A percentile compares a stretch with the other conserved stretches of the same genome.
Conservation (phyloP, 1,139 yeast genomes). For the Saccharomyces hybrid region DNA sequence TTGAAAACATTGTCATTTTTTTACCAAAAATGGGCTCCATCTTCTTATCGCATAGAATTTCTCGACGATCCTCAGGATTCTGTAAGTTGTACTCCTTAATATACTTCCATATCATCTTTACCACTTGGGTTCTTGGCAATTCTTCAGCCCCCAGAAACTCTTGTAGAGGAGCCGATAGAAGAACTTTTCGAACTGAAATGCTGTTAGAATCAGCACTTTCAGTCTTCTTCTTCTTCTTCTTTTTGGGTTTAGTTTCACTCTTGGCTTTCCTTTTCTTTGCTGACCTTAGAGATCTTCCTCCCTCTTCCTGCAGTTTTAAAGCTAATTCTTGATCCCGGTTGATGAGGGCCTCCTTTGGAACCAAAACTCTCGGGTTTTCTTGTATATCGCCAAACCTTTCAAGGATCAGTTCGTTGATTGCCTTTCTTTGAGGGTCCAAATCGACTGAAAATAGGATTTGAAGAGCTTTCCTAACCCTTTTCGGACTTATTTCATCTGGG, state of each 20-base stretch:
- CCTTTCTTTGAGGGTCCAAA: slow-evolving; percentile 46
- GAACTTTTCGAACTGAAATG: slow-evolving; percentile 20
- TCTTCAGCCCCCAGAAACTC: slow-evolving; percentile 39
- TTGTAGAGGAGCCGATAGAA: slow-evolving; percentile 46
- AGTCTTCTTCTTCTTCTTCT: slow-evolving; percentile 25
- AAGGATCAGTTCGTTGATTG: slow-evolving; percentile 53
- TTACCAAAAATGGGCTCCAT: slow-evolving; percentile 54
- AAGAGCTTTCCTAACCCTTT: slow-evolving; percentile 59
- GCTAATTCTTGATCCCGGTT: slow-evolving; percentile 31
- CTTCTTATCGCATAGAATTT: slow-evolving; percentile 59
- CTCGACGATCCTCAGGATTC: slow-evolving; percentile 59
- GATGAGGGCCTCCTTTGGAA: slow-evolving; percentile 26
- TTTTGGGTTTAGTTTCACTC: slow-evolving; percentile 10
- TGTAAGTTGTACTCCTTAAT: slow-evolving; percentile 59
- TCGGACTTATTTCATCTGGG: slow-evolving; percentile 62
- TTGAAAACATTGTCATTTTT: slow-evolving; percentile 53
- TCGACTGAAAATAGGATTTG: slow-evolving; percentile 59
- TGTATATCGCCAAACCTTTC: slow-evolving; percentile 48
- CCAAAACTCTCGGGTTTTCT: slow-evolving; percentile 22
- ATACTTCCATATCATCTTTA: slow-evolving; percentile 65
- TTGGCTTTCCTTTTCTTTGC: slow-evolving; percentile 6
- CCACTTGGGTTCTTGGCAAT: slow-evolving; percentile 62
- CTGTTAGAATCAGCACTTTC: slow-evolving; percentile 14
- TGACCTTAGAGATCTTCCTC: slow-evolving; percentile 5
- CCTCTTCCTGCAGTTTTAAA: slow-evolving; percentile 7